A percentile compares a stretch with the other conserved stretches of the same genome.
These are phyloP conservation scores for Isoetes engelmannii DNA, from an alignment of 83 land plant species.

Conservation along the genomic window DNA sequence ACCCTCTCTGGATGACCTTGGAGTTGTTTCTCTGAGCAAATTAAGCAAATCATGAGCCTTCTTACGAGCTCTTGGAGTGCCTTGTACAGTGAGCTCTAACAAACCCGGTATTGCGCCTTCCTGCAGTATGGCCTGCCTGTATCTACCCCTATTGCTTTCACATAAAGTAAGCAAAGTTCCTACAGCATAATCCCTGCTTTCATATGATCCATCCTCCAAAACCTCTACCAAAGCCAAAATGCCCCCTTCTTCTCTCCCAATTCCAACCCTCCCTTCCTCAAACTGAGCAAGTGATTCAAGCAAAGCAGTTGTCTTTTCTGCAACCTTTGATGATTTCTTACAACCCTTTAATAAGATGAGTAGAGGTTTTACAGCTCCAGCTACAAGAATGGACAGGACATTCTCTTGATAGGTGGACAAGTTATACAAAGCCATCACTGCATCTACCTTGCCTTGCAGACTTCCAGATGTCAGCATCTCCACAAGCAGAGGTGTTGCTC, in stretches of 20 bases:
- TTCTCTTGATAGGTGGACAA: slow-evolving; percentile 40
- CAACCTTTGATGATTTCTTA: slow-evolving; percentile 56
- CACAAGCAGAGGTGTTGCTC: slow-evolving; percentile 60
- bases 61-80: slow-evolving; percentile 43
- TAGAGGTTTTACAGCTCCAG: slow-evolving; percentile 36
- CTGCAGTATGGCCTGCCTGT: slow-evolving; percentile 47
- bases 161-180: slow-evolving; percentile 44
- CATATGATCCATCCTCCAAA: slow-evolving; percentile 52
- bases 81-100: slow-evolving; percentile 51
- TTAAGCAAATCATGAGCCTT: slow-evolving; percentile 45
- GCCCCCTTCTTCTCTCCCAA: slow-evolving; percentile 44
- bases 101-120: slow-evolving; percentile 72
- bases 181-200: slow-evolving; percentile 51
- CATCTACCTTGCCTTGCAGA: slow-evolving; percentile 56
- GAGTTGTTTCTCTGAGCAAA: slow-evolving; percentile 42
- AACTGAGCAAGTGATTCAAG: slow-evolving; percentile 41
- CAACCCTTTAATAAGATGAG: slow-evolving; percentile 39
- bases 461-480: slow-evolving; percentile 48
- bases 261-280: slow-evolving; percentile 44
- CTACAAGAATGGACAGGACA: slow-evolving; percentile 19
- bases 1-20: slow-evolving; percentile 17
- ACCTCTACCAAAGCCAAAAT: slow-evolving; percentile 57
- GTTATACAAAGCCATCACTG: slow-evolving; percentile 54
- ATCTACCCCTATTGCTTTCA: slow-evolving; percentile 38
- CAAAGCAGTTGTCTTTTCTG: slow-evolving; percentile 47